Base-by-base conservation (phyloP, 2,329 filamentous ascomycete species). In the Fusarium graminum region DNA sequence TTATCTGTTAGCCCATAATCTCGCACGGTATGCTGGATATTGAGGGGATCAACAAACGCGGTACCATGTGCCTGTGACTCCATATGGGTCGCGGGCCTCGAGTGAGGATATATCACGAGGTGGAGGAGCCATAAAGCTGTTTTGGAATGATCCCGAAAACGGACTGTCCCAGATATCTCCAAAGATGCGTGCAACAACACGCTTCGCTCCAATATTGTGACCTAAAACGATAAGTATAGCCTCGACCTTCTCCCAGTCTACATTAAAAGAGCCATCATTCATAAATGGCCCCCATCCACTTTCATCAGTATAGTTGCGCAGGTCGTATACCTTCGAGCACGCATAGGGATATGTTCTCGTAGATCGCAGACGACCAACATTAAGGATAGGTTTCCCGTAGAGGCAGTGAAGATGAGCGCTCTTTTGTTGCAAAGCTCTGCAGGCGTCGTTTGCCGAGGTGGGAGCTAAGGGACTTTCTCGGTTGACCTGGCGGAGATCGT, bases 241-340 rank as follows among this genome's bases (percentile, higher is more conserved):
- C 76, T 94, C 91, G 12, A 93, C 79, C 78, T 91, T 92, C 76
- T 94, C 90, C 92, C 92, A 94, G 76, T 94, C 91, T 0, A 92
- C 88, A 7, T 78, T 76, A 51, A 82, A 83, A 4, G 81, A 83
- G 2, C 84, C 86, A 71, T 93, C 90, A 47, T 85, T 80, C 71
- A 84, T 79, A 70, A 92, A 94, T 0, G 92, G 92, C 0, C 92
- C 92, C 91, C 91, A 94, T 34, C 82, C 75, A 2, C 85, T 89
- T 26, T 77, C 74, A 3, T 79, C 74, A 0, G 85, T 90, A 75
- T 92, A 92, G 66, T 89, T 83, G 2, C 91, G 82, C 45, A 94
- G 77, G 72, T 94, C 91, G 67, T 94, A 94, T 4, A 94, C 90
- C 63, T 86, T 86, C 43, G 87, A 86, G 52, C 87, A 84, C 2